Percentiles rank a stretch among this genome's conserved stretches.
Evolutionary conservation across 2,329 filamentous ascomycete genomes (phyloP).

Genomic region (Pseudocercospora pini-densiflorae): DNA sequence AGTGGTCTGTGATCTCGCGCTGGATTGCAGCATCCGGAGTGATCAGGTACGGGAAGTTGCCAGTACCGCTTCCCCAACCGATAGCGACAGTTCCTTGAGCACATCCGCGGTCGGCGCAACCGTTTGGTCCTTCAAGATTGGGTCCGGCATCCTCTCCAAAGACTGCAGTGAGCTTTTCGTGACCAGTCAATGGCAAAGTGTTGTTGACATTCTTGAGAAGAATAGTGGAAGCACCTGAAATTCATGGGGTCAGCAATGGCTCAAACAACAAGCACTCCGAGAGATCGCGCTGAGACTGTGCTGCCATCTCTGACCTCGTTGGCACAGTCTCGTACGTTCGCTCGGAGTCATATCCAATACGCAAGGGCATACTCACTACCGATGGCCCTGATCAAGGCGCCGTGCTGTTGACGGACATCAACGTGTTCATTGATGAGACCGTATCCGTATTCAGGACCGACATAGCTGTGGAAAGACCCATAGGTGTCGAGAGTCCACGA

Average conservation of each 20-base stretch:
- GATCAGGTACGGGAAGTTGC: constrained; percentile 67
- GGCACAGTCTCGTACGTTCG: too few relatives aligned
- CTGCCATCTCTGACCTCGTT: too few relatives aligned
- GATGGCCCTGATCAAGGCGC: constrained; percentile 71
- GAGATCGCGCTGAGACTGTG: too few relatives aligned
- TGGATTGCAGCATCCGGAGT: constrained; percentile 68
- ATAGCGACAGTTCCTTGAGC: constrained; percentile 66
- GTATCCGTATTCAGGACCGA: constrained; percentile 57
- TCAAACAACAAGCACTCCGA: too few relatives aligned
- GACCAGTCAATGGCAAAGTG: constrained; percentile 60
- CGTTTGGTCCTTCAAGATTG: constrained; percentile 76
- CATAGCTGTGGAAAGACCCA: constrained; percentile 68
- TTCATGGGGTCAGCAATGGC: too few relatives aligned
- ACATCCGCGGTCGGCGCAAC: constrained; percentile 71
- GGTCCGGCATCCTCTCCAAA: constrained; percentile 83
- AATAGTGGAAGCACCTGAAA: constrained; percentile 67
- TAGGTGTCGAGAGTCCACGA: constrained; percentile 82
- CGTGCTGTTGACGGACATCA: constrained; percentile 80
- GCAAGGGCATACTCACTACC: constrained; percentile 53
- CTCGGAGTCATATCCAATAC: too few relatives aligned
- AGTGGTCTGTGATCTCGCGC: constrained; percentile 65
- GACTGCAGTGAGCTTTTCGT: constrained; percentile 74
- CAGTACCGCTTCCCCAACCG: constrained; percentile 66
- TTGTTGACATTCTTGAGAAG: constrained; percentile 64
- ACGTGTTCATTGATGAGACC: constrained; percentile 77